Percentiles rank a stretch among this genome's conserved stretches.
phyloP scores from a whole-genome alignment of 306 rosid genomes.

The Casuarina glauca region DNA sequence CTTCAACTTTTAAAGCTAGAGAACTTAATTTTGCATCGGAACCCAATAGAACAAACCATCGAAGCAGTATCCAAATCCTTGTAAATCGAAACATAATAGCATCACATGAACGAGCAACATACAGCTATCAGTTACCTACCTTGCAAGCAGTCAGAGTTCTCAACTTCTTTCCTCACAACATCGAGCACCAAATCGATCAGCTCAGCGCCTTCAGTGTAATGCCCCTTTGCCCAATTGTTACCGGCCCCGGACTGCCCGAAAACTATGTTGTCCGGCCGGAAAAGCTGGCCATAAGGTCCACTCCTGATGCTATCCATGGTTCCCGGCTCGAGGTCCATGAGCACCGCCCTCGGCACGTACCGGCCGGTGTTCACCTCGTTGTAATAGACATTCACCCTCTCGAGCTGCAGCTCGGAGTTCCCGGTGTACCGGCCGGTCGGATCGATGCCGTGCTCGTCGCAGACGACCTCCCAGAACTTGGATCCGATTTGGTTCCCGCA shows the following conservation, averaged over 20 bases:
- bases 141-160: constrained; percentile 46
- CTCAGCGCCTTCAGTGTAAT: constrained; percentile 50
- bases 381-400: constrained; percentile 57
- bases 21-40: not conserved
- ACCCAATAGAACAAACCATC: not conserved
- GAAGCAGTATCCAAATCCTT: not conserved
- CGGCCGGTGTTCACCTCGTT: constrained; percentile 60
- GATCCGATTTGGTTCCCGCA: constrained; percentile 76
- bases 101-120: no score
- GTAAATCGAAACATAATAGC: not conserved
- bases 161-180: constrained; percentile 46
- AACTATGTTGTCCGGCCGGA: constrained; percentile 68
- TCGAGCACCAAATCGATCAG: constrained; percentile 38
- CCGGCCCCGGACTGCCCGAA: constrained; percentile 77
- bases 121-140: constrained; percentile 11
- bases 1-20: not conserved
- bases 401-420: constrained; percentile 48
- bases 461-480: constrained; percentile 66
- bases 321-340: constrained; percentile 84
- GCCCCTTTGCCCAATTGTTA: constrained; percentile 68
- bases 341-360: constrained; percentile 75
- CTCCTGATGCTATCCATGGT: constrained; percentile 68
- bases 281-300: constrained; percentile 67
- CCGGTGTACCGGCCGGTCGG: constrained; percentile 51
- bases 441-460: constrained; percentile 70